These are phyloP conservation scores for Ettlia oleoabundans DNA, from an alignment of 139 green algal genomes.

Conservation along the genomic window DNA sequence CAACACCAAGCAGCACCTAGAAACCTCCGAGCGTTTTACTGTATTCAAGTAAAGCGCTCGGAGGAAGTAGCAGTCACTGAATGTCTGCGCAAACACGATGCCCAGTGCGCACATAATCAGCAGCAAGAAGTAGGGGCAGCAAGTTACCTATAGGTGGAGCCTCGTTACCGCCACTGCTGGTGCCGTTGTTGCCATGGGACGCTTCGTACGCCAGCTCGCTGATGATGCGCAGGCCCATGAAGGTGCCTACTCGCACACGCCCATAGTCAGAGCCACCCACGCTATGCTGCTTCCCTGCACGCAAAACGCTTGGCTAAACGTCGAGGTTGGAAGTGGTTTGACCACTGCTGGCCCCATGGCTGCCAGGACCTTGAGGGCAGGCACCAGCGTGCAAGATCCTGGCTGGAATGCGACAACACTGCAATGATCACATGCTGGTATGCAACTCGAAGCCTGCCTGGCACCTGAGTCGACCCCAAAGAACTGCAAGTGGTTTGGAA, in stretches of 20 bases:
- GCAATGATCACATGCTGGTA: no score
- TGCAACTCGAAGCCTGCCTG: not conserved
- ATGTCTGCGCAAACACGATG: no score
- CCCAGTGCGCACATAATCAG: not conserved
- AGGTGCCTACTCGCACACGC: conserved; percentile 82
- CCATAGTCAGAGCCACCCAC: conserved; percentile 88
- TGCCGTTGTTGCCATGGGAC: not conserved
- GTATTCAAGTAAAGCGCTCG: not conserved
- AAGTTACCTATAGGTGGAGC: conserved; percentile 47
- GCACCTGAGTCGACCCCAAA: conserved; percentile 89
- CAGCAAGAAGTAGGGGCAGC: conserved; percentile 48
- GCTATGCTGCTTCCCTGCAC: conserved; percentile 78
- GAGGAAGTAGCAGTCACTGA: no score
- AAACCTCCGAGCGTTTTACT: not conserved
- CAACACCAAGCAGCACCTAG: no score
- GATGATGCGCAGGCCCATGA: conserved; percentile 85
- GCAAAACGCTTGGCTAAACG: conserved; percentile 36
- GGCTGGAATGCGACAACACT: not conserved
- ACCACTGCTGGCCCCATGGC: no score
- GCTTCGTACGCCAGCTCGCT: conserved; percentile 22
- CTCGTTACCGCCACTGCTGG: not conserved
- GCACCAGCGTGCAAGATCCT: no score
- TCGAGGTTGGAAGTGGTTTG: no score
- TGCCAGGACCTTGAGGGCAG: not conserved
- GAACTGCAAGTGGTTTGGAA: conserved; percentile 74